phyloP scores from a whole-genome alignment of 192 early-diverging fungal genomes.

The Backusella sp. region DNA sequence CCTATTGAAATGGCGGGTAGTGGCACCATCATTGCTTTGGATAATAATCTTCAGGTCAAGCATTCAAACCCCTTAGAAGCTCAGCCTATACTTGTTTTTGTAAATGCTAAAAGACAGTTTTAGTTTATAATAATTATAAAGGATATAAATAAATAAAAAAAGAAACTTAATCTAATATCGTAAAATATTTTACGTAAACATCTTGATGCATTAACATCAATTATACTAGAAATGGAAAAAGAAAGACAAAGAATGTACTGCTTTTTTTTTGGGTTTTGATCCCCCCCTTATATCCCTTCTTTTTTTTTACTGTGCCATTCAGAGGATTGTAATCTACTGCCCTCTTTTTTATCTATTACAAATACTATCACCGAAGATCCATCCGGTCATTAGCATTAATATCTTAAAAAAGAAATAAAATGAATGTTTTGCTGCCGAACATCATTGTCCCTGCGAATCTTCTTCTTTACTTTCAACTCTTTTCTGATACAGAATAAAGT shows the following conservation, averaged over 20 bases:
- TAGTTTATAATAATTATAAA: background rate
- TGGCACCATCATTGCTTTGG: conserved; percentile 8
- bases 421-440: too few species aligned
- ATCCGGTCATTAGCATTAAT: too few species aligned
- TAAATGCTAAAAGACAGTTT: conserved; percentile 27
- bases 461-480: background rate
- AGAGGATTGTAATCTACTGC: too few species aligned
- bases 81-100: conserved; percentile 21
- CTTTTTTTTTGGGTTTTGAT: background rate
- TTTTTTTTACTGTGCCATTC: too few species aligned
- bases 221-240: background rate
- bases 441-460: too few species aligned
- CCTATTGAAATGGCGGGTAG: conserved; percentile 12
- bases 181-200: background rate
- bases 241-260: background rate
- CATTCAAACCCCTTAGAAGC: background rate
- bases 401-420: too few species aligned
- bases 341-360: too few species aligned
- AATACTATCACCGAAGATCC: too few species aligned
- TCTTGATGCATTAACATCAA: background rate
- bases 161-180: background rate
- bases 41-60: conserved; percentile 14
- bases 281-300: background rate
- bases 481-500: background rate
- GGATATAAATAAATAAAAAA: background rate